These are phyloP conservation scores for Penicillium thymicola DNA, from an alignment of 2,329 filamentous ascomycete species.

Conservation along the genomic window DNA sequence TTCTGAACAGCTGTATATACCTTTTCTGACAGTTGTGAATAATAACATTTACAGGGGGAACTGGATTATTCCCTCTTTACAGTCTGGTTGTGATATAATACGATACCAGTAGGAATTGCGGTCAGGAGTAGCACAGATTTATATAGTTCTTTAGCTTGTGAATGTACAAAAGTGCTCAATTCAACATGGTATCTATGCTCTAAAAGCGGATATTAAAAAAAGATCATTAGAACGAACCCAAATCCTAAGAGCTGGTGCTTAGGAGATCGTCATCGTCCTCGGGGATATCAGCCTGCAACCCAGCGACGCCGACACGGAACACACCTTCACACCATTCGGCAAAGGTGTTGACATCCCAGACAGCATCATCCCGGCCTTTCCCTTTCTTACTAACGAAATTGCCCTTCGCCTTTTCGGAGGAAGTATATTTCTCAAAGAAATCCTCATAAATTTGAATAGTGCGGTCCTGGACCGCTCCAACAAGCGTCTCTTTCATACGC, in stretches of 20 bases:
- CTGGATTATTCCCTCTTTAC: not conserved
- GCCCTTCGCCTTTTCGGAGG: slow-evolving; percentile 40
- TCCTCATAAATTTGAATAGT: slow-evolving; percentile 62
- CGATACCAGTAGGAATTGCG: not conserved
- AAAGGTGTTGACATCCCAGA: slow-evolving; percentile 65
- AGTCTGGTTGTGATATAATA: not conserved
- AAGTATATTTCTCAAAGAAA: slow-evolving; percentile 55
- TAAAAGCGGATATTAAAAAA: slow-evolving; percentile 5
- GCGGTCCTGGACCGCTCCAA: slow-evolving; percentile 63
- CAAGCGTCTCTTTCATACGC: slow-evolving; percentile 64
- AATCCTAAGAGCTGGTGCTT: slow-evolving; percentile 17
- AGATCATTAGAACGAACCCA: not conserved
- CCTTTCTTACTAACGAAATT: slow-evolving; percentile 48
- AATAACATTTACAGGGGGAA: not conserved
- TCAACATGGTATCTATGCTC: slow-evolving; percentile 20
- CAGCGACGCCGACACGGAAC: slow-evolving; percentile 54
- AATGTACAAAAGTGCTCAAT: slow-evolving; percentile 10
- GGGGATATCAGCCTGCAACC: slow-evolving; percentile 28
- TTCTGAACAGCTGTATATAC: slow-evolving; percentile 7
- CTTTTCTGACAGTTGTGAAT: not conserved
- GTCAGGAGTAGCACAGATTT: not conserved
- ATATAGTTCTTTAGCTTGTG: not conserved
- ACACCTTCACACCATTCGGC: slow-evolving; percentile 59
- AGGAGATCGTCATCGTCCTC: slow-evolving; percentile 29
- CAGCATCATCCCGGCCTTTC: slow-evolving; percentile 59